Evolutionary conservation across 2,329 filamentous ascomycete species (phyloP).

Genomic region (Chaetomiaceae sp.): DNA sequence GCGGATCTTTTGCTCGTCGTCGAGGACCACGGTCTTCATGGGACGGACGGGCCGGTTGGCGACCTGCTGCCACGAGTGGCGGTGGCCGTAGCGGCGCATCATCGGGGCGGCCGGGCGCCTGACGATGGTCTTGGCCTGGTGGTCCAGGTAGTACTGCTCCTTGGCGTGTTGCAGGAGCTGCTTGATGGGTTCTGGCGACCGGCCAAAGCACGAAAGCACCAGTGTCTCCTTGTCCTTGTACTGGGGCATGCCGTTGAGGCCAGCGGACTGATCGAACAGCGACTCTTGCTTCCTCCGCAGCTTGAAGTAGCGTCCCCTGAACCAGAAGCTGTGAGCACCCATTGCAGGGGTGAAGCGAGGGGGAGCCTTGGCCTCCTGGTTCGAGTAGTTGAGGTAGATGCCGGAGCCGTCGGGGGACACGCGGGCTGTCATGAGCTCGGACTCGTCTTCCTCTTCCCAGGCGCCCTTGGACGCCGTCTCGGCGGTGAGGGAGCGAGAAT

Average conservation of each 20-base stretch:
- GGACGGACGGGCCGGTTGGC: conserved; percentile 62
- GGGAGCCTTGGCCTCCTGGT: conserved; percentile 49
- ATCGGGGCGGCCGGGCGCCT: conserved; percentile 49
- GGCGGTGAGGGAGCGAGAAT: conserved; percentile 50
- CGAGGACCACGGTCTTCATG: conserved; percentile 72
- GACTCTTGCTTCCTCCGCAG: conserved; percentile 45
- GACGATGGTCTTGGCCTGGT: conserved; percentile 54
- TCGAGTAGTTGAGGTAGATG: conserved; percentile 57
- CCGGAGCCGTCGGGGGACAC: conserved; percentile 38
- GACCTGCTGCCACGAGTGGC: conserved; percentile 51
- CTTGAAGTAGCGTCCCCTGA: conserved; percentile 46
- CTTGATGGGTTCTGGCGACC: conserved; percentile 52
- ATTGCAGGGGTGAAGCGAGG: conserved; percentile 52
- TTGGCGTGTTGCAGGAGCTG: conserved; percentile 51
- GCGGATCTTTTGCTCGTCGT: conserved; percentile 59
- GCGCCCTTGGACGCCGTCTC: conserved; percentile 52
- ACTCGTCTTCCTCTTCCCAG: conserved; percentile 53
- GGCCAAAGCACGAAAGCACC: conserved; percentile 51
- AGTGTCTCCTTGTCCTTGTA: conserved; percentile 51
- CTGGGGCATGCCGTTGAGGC: conserved; percentile 31
- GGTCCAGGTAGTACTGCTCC: conserved; percentile 46
- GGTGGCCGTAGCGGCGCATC: conserved; percentile 41
- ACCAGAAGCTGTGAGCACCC: conserved; percentile 52
- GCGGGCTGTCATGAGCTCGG: conserved; percentile 35
- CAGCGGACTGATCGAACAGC: conserved; percentile 33